A percentile compares a stretch with the other conserved stretches of the same genome.
phyloP scores from a whole-genome alignment of 1,284 basidiomycete species.

The Microbotryum violaceum region DNA sequence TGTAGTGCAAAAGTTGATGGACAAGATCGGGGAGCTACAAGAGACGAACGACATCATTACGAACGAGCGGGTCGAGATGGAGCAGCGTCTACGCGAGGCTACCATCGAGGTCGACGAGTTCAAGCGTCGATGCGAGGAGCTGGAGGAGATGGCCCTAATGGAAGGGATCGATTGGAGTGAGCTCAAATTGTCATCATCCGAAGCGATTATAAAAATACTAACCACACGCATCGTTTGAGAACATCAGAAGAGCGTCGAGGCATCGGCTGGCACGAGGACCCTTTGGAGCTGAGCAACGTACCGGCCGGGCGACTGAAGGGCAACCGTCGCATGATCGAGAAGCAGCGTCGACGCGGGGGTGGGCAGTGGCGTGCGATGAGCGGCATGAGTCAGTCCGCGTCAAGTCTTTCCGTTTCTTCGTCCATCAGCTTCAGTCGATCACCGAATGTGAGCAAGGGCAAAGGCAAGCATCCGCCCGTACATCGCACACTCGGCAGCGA shows the following conservation, averaged over 20 bases:
- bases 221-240: no score
- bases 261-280: constrained; percentile 17
- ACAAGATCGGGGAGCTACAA: constrained; percentile 72
- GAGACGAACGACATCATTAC: constrained; percentile 63
- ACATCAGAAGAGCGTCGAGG: constrained; percentile 1
- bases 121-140: constrained; percentile 59
- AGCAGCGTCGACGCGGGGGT: background rate
- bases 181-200: no score
- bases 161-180: constrained; percentile 37
- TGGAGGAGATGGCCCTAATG: constrained; percentile 48
- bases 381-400: background rate
- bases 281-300: constrained; percentile 2
- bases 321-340: background rate
- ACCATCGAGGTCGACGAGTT: constrained; percentile 63
- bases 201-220: no score
- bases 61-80: constrained; percentile 57
- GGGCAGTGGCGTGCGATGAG: background rate
- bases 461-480: background rate
- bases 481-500: constrained; percentile 52
- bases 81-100: constrained; percentile 55
- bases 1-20: constrained; percentile 60
- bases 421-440: background rate
- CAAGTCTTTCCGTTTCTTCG: background rate
- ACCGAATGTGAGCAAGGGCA: background rate
- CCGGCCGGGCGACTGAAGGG: background rate